A percentile compares a stretch with the other conserved stretches of the same genome.
Evolutionary conservation across 2,329 filamentous ascomycete genomes (phyloP).

Genomic region (Setomelanomma holmii): DNA sequence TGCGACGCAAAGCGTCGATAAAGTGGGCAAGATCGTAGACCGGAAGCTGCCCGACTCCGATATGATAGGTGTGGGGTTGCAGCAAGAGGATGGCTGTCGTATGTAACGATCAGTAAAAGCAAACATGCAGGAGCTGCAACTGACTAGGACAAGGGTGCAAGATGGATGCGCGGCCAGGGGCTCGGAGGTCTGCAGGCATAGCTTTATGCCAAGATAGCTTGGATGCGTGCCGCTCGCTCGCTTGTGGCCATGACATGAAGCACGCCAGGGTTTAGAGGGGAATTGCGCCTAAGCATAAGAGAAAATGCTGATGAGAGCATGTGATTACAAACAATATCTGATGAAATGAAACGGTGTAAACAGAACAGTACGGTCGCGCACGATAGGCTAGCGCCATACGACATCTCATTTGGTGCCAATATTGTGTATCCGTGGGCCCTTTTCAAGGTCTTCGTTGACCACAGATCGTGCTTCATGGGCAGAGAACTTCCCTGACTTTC

Average conservation of each 20-base stretch:
- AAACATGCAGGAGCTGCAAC: conserved; percentile 13
- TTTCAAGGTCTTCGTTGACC: conserved; percentile 22
- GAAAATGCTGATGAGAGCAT: neutral
- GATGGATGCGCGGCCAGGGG: conserved; percentile 15
- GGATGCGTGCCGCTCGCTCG: conserved; percentile 7
- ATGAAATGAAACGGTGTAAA: conserved; percentile 8
- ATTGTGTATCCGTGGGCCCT: conserved; percentile 28
- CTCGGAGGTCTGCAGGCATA: conserved; percentile 5
- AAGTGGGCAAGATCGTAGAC: conserved; percentile 1
- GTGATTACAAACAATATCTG: conserved; percentile 13
- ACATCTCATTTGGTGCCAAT: conserved; percentile 25
- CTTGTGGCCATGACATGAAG: conserved; percentile 12
- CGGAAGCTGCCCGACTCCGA: conserved; percentile 4
- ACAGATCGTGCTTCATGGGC: conserved; percentile 7
- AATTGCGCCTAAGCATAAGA: conserved; percentile 1
- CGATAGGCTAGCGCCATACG: neutral
- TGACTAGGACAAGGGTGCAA: conserved; percentile 9
- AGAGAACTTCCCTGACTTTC: conserved; percentile 48
- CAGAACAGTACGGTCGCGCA: neutral
- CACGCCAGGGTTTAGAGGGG: conserved; percentile 4
- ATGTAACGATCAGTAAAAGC: conserved; percentile 17
- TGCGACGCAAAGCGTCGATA: neutral
- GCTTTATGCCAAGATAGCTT: conserved; percentile 12
- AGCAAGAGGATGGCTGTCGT: conserved; percentile 2
- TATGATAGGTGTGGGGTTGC: conserved; percentile 4